Base-by-base conservation (phyloP, 352 stramenopile genomes). In the Pythium brachiatum region DNA sequence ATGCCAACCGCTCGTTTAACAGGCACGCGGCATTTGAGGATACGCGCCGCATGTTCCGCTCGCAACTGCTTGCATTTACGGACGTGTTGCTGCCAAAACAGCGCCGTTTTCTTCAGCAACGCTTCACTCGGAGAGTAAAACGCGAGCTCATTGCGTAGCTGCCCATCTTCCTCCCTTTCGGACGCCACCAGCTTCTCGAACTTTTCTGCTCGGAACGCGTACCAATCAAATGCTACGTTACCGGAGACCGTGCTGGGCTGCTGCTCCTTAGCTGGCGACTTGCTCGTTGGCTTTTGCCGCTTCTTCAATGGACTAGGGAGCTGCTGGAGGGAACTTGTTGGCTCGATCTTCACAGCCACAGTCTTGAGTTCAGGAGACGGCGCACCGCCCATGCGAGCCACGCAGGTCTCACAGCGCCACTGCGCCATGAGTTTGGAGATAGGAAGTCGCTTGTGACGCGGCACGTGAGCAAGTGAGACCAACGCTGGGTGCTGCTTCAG, bases 401-500 rank as follows among this genome's bases (percentile, higher is more conserved):
- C 60, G 20, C 73, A 80, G 7, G 20, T 13, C 16, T 66, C 64
- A 55, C 73, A 80, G 7, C 43, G 57, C 73, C 73, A 80, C 34
- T 64, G 47, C 1, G 47, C 58, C 38, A 78, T 61, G 9, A 70
- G 67, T 43, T 18, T 52, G 7, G 27, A 26, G 3, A 68, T 59
- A 2, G 61, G 46, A 7, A 34, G 57, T 3, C 67, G 67, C 41
- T 54, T 60, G 51, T 73, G 61, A 25, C 66, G 66, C 2, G 66
- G 60, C 39, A 69, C 61, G 27, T 60, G 29, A 3, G 46, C n/a
- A 6, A 70, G 47, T 1, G 29, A 32, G 0, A 31, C 9, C 11
- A 81, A 72, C 12, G 68, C 77, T 4, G 80, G 82, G 31, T 92
- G 80, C 25, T 92, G 75, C 55, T 79, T 78, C 16, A 86, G 66